Conservation (phyloP, 2,329 filamentous ascomycete species). For the Trichoderma sp. region DNA sequence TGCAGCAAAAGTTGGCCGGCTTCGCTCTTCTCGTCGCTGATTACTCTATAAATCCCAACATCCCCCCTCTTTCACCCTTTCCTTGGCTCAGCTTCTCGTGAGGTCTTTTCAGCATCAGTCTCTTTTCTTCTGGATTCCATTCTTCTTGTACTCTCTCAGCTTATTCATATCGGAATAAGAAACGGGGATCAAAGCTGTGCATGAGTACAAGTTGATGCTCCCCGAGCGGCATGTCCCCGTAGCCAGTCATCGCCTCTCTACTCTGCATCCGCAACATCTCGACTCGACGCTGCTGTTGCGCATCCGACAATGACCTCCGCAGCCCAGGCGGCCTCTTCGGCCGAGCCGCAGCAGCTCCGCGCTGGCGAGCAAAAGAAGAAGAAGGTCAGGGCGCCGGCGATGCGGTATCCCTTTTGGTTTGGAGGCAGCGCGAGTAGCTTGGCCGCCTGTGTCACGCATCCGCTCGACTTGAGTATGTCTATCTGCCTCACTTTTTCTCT, state of each 20-base stretch:
- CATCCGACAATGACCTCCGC: constrained; percentile 25
- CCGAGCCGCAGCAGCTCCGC: constrained; percentile 30
- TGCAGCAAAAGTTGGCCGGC: background rate
- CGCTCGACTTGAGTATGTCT: constrained; percentile 80
- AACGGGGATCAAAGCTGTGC: background rate
- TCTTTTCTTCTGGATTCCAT: no score
- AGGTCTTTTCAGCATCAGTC: background rate
- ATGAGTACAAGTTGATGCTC: constrained; percentile 16
- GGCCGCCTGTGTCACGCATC: constrained; percentile 90
- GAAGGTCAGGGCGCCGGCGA: constrained; percentile 40
- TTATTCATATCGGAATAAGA: background rate
- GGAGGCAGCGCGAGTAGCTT: constrained; percentile 92
- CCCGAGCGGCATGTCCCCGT: constrained; percentile 24
- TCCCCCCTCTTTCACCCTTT: background rate
- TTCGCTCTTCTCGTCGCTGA: constrained; percentile 11
- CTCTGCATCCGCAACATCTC: background rate
- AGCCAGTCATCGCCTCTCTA: background rate
- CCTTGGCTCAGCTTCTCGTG: background rate
- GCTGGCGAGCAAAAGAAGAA: constrained; percentile 39
- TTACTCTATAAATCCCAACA: background rate
- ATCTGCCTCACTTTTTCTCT: background rate
- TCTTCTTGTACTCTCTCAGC: no score
- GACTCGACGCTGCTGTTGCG: constrained; percentile 14
- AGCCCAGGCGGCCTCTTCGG: constrained; percentile 24
- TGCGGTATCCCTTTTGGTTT: constrained; percentile 88